These are phyloP conservation scores for Cydonia oblonga DNA, from an alignment of 331 rosid species.

Conservation along the genomic window DNA sequence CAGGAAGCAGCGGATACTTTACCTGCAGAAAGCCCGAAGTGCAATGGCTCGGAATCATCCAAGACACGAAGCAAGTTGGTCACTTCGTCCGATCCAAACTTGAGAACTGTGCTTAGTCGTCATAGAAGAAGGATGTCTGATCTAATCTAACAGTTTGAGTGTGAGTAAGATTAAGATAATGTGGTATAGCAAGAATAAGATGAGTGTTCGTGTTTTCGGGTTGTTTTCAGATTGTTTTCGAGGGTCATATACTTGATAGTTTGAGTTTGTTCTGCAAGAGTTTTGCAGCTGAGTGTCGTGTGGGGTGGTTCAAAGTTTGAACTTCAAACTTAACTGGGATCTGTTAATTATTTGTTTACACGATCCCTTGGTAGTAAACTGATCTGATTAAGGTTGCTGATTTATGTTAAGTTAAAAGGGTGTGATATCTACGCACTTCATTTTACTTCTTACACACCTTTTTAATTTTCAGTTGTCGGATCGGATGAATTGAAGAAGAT, in stretches of 20 bases:
- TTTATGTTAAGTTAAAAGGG: neutral
- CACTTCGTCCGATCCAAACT: constrained; percentile 56
- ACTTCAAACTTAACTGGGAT: constrained; percentile 18
- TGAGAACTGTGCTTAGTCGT: constrained; percentile 32
- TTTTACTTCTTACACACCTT: too few species aligned
- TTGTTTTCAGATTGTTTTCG: neutral
- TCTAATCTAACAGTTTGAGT: constrained; percentile 27
- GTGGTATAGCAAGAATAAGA: constrained; percentile 11
- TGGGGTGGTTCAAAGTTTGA: neutral
- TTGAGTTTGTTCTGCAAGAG: neutral
- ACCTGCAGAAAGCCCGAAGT: constrained; percentile 40
- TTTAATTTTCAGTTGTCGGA: too few species aligned
- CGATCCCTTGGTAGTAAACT: neutral
- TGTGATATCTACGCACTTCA: too few species aligned
- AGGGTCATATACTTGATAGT: neutral
- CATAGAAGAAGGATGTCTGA: constrained; percentile 88
- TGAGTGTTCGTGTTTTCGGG: constrained; percentile 8
- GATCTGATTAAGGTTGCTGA: constrained; percentile 17
- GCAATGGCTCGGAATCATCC: constrained; percentile 32
- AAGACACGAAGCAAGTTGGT: constrained; percentile 36
- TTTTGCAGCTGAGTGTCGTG: neutral
- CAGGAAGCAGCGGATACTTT: constrained; percentile 27
- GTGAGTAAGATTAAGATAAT: neutral
- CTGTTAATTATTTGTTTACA: constrained; percentile 23
- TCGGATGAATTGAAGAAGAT: too few species aligned